Percentiles rank a stretch among this genome's conserved stretches.
These are phyloP conservation scores for Lodderomyces elongisporus DNA, from an alignment of 1,139 yeast genomes.

Conservation along the genomic window DNA sequence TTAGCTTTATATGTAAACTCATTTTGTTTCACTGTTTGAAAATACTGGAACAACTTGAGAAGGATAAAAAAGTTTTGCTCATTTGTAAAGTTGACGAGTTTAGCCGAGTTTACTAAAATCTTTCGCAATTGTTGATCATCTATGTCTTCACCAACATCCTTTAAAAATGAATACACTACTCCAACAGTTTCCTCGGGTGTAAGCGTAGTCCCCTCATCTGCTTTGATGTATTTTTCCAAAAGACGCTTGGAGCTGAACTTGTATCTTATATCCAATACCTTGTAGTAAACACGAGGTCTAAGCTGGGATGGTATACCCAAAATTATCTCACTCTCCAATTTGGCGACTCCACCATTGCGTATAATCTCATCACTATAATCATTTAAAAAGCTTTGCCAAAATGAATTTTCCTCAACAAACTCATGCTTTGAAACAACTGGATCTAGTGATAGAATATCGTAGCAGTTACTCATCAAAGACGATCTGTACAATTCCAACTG, in stretches of 20 bases:
- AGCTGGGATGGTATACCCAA: conserved; percentile 31
- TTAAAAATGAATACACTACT: neutral
- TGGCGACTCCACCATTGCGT: conserved; percentile 15
- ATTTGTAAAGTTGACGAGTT: conserved; percentile 9
- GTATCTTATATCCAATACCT: conserved; percentile 29
- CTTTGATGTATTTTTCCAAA: neutral
- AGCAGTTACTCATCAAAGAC: conserved; percentile 31
- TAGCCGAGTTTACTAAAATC: neutral
- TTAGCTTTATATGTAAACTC: conserved; percentile 37
- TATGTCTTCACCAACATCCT: neutral
- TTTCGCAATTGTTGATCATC: neutral
- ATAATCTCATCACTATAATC: conserved; percentile 21
- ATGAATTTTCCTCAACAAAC: conserved; percentile 10
- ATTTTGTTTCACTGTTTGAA: conserved; percentile 24
- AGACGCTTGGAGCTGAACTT: conserved; percentile 21
- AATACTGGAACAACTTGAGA: conserved; percentile 31
- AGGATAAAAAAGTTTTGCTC: conserved; percentile 32
- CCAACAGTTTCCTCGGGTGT: neutral
- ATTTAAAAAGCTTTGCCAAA: conserved; percentile 23
- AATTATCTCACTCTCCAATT: conserved; percentile 24
- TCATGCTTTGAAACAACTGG: neutral
- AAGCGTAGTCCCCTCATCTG: neutral
- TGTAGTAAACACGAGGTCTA: conserved; percentile 30
- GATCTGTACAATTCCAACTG: conserved; percentile 29
- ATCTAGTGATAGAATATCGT: neutral